These are phyloP conservation scores for Phyllosticta ampelicida DNA, from an alignment of 2,329 filamentous ascomycete species.

Conservation along the genomic window DNA sequence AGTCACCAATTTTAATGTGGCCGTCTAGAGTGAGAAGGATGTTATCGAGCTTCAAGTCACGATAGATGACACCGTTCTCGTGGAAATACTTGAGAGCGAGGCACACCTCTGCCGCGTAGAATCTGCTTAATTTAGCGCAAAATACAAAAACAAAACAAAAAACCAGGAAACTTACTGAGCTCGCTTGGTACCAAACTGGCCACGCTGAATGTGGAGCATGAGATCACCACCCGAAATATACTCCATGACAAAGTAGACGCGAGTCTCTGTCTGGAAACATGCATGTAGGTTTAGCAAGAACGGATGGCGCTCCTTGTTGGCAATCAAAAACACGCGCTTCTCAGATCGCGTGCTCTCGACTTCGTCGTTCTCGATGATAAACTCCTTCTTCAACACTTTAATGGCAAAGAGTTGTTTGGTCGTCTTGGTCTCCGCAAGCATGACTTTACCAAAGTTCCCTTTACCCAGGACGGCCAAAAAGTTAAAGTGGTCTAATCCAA, in stretches of 20 bases:
- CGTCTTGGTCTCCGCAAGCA: conserved; percentile 94
- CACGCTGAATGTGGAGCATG: conserved; percentile 97
- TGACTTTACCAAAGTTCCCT: conserved; percentile 99
- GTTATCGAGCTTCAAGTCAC: conserved; percentile 71
- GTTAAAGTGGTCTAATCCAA: conserved; percentile 97
- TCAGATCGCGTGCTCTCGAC: conserved; percentile 96
- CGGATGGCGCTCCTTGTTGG: conserved; percentile 92
- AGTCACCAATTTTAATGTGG: conserved; percentile 98
- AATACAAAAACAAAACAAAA: no score
- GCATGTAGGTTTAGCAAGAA: conserved; percentile 93
- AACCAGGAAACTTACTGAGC: conserved; percentile 64
- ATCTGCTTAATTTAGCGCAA: no score
- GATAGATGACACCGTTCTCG: conserved; percentile 97
- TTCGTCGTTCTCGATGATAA: conserved; percentile 99
- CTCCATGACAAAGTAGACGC: conserved; percentile 99
- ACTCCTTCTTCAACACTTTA: conserved; percentile 98
- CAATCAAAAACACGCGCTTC: conserved; percentile 93
- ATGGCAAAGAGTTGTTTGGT: conserved; percentile 91
- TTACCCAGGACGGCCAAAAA: conserved; percentile 97
- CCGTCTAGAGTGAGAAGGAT: conserved; percentile 91
- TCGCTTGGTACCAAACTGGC: conserved; percentile 88
- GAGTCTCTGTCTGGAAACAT: conserved; percentile 97
- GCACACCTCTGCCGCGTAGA: conserved; percentile 96
- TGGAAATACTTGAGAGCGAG: conserved; percentile 98
- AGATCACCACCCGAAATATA: conserved; percentile 97